Percentiles rank a stretch among this genome's conserved stretches.
phyloP scores from a whole-genome alignment of 192 early-diverging fungal genomes.

The Umbelopsis sp. region DNA sequence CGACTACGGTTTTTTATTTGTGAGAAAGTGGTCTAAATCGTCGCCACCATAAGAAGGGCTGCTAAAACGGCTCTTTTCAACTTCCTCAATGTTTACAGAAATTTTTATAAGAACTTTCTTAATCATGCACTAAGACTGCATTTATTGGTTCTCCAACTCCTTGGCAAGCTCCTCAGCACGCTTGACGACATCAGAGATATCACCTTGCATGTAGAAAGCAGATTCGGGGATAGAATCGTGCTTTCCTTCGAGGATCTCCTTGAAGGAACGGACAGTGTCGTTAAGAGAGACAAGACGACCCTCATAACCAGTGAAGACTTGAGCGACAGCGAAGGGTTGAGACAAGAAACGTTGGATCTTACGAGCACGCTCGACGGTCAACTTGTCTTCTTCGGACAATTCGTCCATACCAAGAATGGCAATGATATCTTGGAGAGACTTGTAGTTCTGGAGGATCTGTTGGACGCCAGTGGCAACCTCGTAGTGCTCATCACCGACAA shows the following conservation, averaged over 20 bases:
- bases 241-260: constrained; percentile 97
- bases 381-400: constrained; percentile 98
- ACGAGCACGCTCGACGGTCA: constrained; percentile 98
- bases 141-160: constrained; percentile 35
- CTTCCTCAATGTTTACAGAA: not conserved
- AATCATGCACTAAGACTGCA: not conserved
- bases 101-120: not conserved
- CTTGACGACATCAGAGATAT: constrained; percentile 91
- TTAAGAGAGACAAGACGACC: constrained; percentile 87
- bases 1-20: constrained; percentile 9
- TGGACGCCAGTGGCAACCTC: constrained; percentile 90
- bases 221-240: constrained; percentile 93
- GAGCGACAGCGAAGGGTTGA: constrained; percentile 97
- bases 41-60: not conserved
- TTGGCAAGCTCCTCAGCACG: constrained; percentile 71
- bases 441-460: constrained; percentile 98
- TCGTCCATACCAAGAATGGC: constrained; percentile 99
- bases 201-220: constrained; percentile 98
- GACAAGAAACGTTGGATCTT: constrained; percentile 99
- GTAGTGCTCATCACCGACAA: constrained; percentile 96
- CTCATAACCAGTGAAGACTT: constrained; percentile 97
- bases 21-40: constrained; percentile 1
- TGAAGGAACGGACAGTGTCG: constrained; percentile 97
- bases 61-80: not conserved
- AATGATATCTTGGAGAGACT: constrained; percentile 99